phyloP scores from a whole-genome alignment of 1,284 basidiomycete genomes.

The Rhodotorula sp. region DNA sequence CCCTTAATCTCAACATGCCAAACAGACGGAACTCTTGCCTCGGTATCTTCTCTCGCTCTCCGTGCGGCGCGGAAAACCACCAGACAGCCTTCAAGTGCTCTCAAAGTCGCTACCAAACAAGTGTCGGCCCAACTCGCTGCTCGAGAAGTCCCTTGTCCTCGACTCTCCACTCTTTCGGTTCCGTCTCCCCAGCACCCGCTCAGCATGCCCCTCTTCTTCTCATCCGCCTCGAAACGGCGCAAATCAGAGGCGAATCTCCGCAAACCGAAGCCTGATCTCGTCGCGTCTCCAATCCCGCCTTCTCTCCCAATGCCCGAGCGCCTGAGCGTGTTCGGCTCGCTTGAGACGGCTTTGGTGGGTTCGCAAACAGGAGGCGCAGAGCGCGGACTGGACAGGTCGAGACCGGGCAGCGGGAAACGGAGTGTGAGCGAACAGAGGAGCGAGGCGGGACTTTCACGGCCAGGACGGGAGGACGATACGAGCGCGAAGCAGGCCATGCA shows the following conservation, averaged over 20 bases:
- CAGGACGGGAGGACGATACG: neutral
- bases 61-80: too few species aligned
- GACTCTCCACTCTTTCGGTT: neutral
- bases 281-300: neutral
- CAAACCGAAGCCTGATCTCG: neutral
- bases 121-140: neutral
- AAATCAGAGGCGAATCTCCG: constrained; percentile 20
- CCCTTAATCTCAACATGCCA: too few species aligned
- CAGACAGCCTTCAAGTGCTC: too few species aligned
- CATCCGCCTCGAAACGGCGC: constrained; percentile 8
- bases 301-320: neutral
- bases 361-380: too few species aligned
- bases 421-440: too few species aligned
- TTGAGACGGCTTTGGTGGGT: too few species aligned
- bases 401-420: too few species aligned
- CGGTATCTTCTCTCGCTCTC: too few species aligned
- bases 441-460: neutral
- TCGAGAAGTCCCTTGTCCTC: neutral
- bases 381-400: too few species aligned
- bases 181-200: neutral
- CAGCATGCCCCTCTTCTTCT: constrained; percentile 14
- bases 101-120: too few species aligned
- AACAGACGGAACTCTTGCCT: too few species aligned
- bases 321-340: constrained; percentile 4
- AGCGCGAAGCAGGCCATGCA: too few species aligned